Percentiles rank a stretch among this genome's conserved stretches.
Conservation (phyloP, 306 rosid genomes). For the Malus orientalis region DNA sequence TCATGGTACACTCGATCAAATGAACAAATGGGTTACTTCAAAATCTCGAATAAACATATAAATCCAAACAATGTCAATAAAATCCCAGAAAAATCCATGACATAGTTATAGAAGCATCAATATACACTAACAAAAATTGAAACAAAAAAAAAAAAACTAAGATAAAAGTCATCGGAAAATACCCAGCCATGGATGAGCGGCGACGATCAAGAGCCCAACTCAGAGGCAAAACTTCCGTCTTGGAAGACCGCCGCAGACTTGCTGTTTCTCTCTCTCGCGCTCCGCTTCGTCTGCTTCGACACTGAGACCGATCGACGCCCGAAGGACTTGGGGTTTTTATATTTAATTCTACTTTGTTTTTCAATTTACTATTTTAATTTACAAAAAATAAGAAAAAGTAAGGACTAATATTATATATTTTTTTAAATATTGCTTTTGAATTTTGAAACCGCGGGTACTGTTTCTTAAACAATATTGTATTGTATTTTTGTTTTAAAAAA, state of each 20-base stretch:
- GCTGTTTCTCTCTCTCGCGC: neutral
- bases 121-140: neutral
- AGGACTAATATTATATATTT: neutral
- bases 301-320: neutral
- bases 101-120: neutral
- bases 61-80: neutral
- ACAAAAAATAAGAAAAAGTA: neutral
- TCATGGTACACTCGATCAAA: neutral
- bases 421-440: neutral
- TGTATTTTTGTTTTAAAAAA: too few species aligned
- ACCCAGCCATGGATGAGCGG: slow-evolving; percentile 54
- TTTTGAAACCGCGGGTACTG: neutral
- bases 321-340: neutral
- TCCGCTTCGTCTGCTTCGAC: neutral
- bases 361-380: neutral
- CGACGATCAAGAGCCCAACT: slow-evolving; percentile 1
- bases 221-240: neutral
- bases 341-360: neutral
- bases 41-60: neutral
- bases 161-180: neutral
- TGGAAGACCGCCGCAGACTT: neutral
- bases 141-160: neutral
- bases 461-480: neutral
- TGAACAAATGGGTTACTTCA: neutral
- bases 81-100: neutral